Conservation (phyloP, 495 filamentous ascomycete genomes). For the Mycothermus thermophilus region DNA sequence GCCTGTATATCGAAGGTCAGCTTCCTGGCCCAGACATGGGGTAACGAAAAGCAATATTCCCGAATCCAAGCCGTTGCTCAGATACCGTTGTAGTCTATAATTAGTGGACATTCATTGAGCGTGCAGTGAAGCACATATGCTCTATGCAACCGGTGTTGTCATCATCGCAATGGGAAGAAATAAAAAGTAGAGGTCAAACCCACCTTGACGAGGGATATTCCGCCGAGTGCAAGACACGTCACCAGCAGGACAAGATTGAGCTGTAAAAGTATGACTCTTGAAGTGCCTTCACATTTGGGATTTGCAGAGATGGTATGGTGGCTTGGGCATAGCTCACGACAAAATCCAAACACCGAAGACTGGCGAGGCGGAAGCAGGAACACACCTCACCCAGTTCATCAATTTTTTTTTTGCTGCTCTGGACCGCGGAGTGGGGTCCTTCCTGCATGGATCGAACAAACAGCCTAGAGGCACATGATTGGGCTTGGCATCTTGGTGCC, state of each 20-base stretch:
- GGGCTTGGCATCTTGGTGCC: no score
- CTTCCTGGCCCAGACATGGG: not conserved
- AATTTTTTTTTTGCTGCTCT: no score
- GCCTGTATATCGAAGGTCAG: slow-evolving; percentile 5
- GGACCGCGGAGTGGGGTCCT: no score
- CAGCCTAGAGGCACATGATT: no score
- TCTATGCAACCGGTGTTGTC: slow-evolving; percentile 45
- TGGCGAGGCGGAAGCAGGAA: no score
- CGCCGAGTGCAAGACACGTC: slow-evolving; percentile 10
- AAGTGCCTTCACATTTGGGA: slow-evolving; percentile 2
- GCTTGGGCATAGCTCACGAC: slow-evolving; percentile 1
- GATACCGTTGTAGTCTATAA: slow-evolving; percentile 99
- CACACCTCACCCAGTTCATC: no score
- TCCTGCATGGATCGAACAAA: no score
- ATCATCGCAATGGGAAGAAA: slow-evolving; percentile 37
- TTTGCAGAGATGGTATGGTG: not conserved
- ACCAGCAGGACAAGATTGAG: not conserved
- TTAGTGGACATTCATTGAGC: slow-evolving; percentile 56
- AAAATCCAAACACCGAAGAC: no score
- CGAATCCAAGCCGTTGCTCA: slow-evolving; percentile 36
- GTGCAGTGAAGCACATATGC: slow-evolving; percentile 49
- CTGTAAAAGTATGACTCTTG: no score
- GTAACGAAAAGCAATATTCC: not conserved
- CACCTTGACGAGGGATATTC: slow-evolving; percentile 14
- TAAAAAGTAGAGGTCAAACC: slow-evolving; percentile 6